Conservation (phyloP, 108 stramenopile genomes). For the Chaetoceros tenuissimus region DNA sequence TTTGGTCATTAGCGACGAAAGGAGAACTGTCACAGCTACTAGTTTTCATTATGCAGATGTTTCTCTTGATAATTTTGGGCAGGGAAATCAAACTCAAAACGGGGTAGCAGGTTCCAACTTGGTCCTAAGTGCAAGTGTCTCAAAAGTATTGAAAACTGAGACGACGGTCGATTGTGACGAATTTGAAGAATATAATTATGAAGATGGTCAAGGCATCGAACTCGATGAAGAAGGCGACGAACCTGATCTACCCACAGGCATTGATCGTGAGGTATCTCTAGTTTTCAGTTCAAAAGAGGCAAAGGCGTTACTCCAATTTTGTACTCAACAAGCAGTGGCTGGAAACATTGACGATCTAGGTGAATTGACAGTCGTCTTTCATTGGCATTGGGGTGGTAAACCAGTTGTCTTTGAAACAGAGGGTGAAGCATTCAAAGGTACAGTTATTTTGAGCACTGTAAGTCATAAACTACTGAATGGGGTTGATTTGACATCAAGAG, state of each 20-base stretch:
- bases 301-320: conserved; percentile 78
- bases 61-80: too few relatives aligned
- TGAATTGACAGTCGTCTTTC: conserved; percentile 39
- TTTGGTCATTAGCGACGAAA: neutral
- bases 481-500: neutral
- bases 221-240: conserved; percentile 16
- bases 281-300: conserved; percentile 74
- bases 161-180: conserved; percentile 63
- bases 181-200: conserved; percentile 61
- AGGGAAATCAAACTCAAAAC: neutral
- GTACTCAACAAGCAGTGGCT: conserved; percentile 36
- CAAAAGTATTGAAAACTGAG: conserved; percentile 61
- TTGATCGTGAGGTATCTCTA: conserved; percentile 64
- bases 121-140: conserved; percentile 20
- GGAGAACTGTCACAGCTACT: conserved; percentile 11
- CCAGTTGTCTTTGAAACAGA: conserved; percentile 63
- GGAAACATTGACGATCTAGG: conserved; percentile 29
- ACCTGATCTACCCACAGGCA: conserved; percentile 34
- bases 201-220: conserved; percentile 20
- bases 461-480: conserved; percentile 40
- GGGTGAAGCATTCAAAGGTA: conserved; percentile 35
- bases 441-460: conserved; percentile 67
- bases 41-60: conserved; percentile 42
- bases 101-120: conserved; percentile 19
- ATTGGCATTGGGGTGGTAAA: conserved; percentile 77